Evolutionary conservation across 768 basidiomycete genomes (phyloP).

Genomic region (Mycena galopus): DNA sequence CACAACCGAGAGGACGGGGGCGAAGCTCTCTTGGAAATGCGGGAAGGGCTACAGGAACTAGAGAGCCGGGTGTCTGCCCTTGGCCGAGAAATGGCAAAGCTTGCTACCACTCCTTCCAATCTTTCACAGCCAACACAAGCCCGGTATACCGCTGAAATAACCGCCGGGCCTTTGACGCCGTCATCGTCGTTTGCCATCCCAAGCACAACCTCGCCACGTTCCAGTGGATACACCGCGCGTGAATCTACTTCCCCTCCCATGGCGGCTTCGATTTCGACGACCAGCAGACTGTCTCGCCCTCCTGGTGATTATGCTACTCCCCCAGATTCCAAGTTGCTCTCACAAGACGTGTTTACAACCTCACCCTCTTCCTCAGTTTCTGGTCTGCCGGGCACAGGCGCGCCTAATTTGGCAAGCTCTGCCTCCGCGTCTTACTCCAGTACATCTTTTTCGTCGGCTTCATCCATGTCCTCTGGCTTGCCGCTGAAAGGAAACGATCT

Average conservation of each 20-base stretch:
- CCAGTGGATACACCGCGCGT: slow-evolving; percentile 57
- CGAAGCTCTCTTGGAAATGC: slow-evolving; percentile 60
- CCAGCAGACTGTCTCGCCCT: slow-evolving; percentile 80
- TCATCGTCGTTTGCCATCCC: slow-evolving; percentile 45
- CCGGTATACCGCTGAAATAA: slow-evolving; percentile 31
- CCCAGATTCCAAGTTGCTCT: slow-evolving; percentile 54
- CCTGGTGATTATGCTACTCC: slow-evolving; percentile 87
- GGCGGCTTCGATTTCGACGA: slow-evolving; percentile 58
- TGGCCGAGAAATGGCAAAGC: slow-evolving; percentile 84
- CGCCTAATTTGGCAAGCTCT: neutral
- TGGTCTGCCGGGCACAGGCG: slow-evolving; percentile 55
- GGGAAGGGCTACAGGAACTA: slow-evolving; percentile 79
- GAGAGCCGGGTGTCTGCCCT: slow-evolving; percentile 81
- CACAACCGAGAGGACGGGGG: slow-evolving; percentile 25
- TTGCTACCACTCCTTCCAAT: slow-evolving; percentile 65
- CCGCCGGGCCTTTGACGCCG: slow-evolving; percentile 34
- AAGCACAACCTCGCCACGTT: slow-evolving; percentile 45
- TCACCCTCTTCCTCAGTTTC: slow-evolving; percentile 66
- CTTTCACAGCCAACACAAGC: slow-evolving; percentile 43
- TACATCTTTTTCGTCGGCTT: slow-evolving; percentile 42
- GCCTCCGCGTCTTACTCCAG: slow-evolving; percentile 43
- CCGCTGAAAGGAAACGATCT: slow-evolving; percentile 36
- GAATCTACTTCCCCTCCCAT: slow-evolving; percentile 78
- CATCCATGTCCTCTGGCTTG: slow-evolving; percentile 45
- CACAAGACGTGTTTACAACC: slow-evolving; percentile 54